Evolutionary conservation across 352 stramenopile species (phyloP).

Genomic region (Vaucheria bursata): DNA sequence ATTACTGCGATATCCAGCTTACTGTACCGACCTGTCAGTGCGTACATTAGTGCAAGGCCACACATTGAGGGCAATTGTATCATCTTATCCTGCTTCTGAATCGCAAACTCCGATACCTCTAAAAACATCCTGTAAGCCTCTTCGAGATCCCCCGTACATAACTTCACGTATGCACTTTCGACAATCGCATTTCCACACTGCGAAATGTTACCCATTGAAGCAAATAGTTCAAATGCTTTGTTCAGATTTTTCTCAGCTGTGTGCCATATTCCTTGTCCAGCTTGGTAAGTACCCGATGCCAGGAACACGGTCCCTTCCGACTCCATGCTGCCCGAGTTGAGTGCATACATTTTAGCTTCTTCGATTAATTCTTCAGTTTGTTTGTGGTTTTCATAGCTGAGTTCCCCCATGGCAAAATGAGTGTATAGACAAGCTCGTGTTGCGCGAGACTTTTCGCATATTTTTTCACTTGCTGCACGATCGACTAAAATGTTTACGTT

Average conservation of each 20-base stretch:
- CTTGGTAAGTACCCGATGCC: slow-evolving; percentile 23
- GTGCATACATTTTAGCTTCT: slow-evolving; percentile 2
- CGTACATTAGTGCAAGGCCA: slow-evolving; percentile 24
- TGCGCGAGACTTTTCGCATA: background rate
- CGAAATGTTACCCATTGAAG: slow-evolving; percentile 23
- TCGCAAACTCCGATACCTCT: slow-evolving; percentile 27
- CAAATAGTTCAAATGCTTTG: slow-evolving; percentile 31
- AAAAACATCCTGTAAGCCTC: slow-evolving; percentile 35
- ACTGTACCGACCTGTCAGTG: slow-evolving; percentile 7
- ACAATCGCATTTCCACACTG: slow-evolving; percentile 36
- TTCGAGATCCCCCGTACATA: slow-evolving; percentile 18
- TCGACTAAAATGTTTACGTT: background rate
- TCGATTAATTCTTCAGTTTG: background rate
- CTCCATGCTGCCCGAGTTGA: background rate
- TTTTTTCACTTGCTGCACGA: background rate
- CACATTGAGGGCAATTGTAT: slow-evolving; percentile 24
- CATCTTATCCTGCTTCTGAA: slow-evolving; percentile 13
- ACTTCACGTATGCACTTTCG: slow-evolving; percentile 39
- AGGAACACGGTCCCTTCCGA: slow-evolving; percentile 15
- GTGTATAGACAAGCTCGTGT: too few relatives aligned
- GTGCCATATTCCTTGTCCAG: slow-evolving; percentile 15
- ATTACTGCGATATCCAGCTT: background rate
- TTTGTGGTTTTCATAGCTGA: background rate
- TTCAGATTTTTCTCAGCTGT: slow-evolving; percentile 26
- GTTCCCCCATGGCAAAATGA: background rate